Percentiles rank a stretch among this genome's conserved stretches.
Evolutionary conservation across 2,329 filamentous ascomycete species (phyloP).

Genomic region (Myriosclerotinia curreyana): DNA sequence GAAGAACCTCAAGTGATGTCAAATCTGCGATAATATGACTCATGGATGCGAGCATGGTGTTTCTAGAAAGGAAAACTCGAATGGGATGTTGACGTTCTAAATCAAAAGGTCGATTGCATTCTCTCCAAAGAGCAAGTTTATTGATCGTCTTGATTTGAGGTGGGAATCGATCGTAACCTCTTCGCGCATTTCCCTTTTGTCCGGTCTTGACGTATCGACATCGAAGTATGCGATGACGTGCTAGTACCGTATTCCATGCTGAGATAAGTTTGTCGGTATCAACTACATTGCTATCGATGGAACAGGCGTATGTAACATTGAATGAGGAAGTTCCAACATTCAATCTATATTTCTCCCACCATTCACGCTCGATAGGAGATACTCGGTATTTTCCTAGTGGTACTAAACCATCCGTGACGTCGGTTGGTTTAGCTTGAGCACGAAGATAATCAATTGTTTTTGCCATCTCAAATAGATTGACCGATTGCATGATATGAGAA

Average conservation of each 20-base stretch:
- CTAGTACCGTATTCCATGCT: slow-evolving; percentile 31
- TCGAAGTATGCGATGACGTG: slow-evolving; percentile 22
- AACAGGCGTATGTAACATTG: slow-evolving; percentile 34
- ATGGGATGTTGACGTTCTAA: slow-evolving; percentile 32
- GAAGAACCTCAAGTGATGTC: slow-evolving; percentile 36
- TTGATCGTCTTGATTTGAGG: slow-evolving; percentile 17
- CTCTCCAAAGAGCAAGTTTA: slow-evolving; percentile 23
- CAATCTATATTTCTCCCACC: slow-evolving; percentile 19
- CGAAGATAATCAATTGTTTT: slow-evolving; percentile 8
- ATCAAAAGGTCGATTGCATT: slow-evolving; percentile 34
- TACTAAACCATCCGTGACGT: neutral
- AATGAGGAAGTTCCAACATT: slow-evolving; percentile 30
- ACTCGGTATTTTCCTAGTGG: slow-evolving; percentile 9
- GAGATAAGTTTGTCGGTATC: slow-evolving; percentile 27
- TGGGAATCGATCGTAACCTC: slow-evolving; percentile 14
- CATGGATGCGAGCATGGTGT: slow-evolving; percentile 32
- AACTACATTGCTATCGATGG: slow-evolving; percentile 18
- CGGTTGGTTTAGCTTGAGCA: neutral
- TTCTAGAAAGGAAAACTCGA: slow-evolving; percentile 33
- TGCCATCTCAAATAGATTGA: slow-evolving; percentile 14
- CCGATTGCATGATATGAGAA: slow-evolving; percentile 27
- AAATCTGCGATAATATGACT: slow-evolving; percentile 41
- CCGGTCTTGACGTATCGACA: slow-evolving; percentile 20
- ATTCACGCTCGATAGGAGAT: slow-evolving; percentile 23
- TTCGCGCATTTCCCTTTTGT: slow-evolving; percentile 1